Conservation (phyloP, 352 stramenopile species). For the Phytopythium ostracodes region DNA sequence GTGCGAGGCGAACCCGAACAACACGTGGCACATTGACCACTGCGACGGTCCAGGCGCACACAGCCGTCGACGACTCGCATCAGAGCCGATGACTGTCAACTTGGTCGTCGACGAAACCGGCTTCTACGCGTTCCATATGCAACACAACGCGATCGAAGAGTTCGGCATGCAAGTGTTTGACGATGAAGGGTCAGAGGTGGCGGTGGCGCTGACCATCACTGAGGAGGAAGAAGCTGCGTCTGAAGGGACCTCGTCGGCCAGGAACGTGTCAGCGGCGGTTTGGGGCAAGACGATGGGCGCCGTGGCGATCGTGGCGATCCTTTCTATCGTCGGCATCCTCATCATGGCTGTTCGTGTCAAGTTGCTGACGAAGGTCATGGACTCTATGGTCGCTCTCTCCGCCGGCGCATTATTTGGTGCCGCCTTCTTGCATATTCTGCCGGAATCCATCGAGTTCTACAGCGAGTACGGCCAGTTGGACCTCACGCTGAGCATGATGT, state of each 20-base stretch:
- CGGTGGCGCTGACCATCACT: conserved; percentile 15
- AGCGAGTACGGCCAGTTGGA: conserved; percentile 48
- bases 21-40: conserved; percentile 47
- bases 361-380: conserved; percentile 28
- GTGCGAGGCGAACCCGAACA: conserved; percentile 32
- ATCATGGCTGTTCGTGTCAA: conserved; percentile 27
- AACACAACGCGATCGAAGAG: conserved; percentile 44
- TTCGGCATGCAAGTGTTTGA: conserved; percentile 35
- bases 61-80: conserved; percentile 18
- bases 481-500: conserved; percentile 45
- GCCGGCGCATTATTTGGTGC: conserved; percentile 67
- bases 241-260: conserved; percentile 9
- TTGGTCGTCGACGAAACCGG: conserved; percentile 25
- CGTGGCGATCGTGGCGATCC: conserved; percentile 30
- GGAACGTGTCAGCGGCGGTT: conserved; percentile 23
- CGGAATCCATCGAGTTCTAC: conserved; percentile 68
- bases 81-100: conserved; percentile 34
- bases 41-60: conserved; percentile 35
- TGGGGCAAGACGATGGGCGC: conserved; percentile 38
- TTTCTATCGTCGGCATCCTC: conserved; percentile 41
- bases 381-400: conserved; percentile 52
- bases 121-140: conserved; percentile 43
- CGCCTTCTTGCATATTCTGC: conserved; percentile 73
- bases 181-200: conserved; percentile 12
- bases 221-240: conserved; percentile 16